Percentiles rank a stretch among this genome's conserved stretches.
These are phyloP conservation scores for Excoecaria cochinchinensis DNA, from an alignment of 345 rosid genomes.

Conservation along the genomic window DNA sequence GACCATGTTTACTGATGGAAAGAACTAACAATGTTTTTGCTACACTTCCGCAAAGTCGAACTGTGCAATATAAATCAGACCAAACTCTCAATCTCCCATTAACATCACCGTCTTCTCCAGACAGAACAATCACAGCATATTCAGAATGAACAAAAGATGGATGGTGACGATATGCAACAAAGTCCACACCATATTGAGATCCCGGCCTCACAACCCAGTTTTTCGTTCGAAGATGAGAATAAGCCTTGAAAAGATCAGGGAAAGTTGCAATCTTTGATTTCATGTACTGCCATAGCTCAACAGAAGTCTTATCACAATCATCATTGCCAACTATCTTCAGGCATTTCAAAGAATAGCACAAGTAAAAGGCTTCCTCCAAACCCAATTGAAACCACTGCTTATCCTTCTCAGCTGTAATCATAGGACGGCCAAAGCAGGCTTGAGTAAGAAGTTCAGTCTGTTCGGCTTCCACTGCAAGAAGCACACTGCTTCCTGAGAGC, in stretches of 20 bases:
- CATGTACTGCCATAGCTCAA: conserved; percentile 54
- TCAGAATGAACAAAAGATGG: conserved; percentile 87
- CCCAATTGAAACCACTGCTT: conserved; percentile 71
- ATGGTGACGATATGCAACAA: conserved; percentile 75
- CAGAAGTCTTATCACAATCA: conserved; percentile 30
- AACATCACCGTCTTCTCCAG: conserved; percentile 35
- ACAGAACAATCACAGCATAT: conserved; percentile 59
- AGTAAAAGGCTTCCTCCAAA: conserved; percentile 79
- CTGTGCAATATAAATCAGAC: conserved; percentile 64
- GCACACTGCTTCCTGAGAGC: conserved; percentile 53
- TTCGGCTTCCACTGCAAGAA: conserved; percentile 48
- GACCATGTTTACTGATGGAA: conserved; percentile 37
- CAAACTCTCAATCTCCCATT: conserved; percentile 56
- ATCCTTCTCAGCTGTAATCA: conserved; percentile 52
- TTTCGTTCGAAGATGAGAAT: conserved; percentile 62
- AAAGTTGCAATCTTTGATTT: conserved; percentile 45
- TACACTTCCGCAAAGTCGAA: conserved; percentile 76
- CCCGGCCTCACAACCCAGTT: conserved; percentile 82
- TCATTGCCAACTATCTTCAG: conserved; percentile 44
- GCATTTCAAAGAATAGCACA: conserved; percentile 58
- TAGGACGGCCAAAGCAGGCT: conserved; percentile 69
- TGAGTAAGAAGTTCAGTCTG: conserved; percentile 56
- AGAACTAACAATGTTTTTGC: conserved; percentile 68
- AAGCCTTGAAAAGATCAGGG: conserved; percentile 63
- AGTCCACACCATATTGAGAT: conserved; percentile 73